Conservation (phyloP, 2,329 filamentous ascomycete species). For the Neopestalotiopsis clavispora region DNA sequence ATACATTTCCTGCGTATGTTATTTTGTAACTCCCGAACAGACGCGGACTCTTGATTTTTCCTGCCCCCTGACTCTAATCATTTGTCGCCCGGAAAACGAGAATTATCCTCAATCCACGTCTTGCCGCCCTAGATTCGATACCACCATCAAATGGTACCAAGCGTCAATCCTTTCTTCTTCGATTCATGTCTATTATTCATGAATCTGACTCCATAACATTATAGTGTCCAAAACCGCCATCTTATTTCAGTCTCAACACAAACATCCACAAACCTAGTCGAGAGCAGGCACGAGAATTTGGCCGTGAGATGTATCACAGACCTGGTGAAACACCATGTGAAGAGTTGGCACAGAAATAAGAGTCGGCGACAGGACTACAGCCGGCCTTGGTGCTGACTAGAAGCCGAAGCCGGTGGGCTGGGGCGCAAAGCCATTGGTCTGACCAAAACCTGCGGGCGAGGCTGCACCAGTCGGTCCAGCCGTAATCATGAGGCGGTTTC, state of each 20-base stretch:
- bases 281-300: neutral
- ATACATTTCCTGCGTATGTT: conserved; percentile 16
- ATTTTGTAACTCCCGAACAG: conserved; percentile 8
- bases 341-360: neutral
- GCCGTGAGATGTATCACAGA: neutral
- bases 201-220: neutral
- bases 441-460: conserved; percentile 73
- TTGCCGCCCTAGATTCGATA: neutral
- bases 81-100: neutral
- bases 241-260: neutral
- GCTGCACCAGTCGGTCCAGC: conserved; percentile 73
- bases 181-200: neutral
- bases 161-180: neutral
- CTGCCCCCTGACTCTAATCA: conserved; percentile 6
- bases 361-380: conserved; percentile 22
- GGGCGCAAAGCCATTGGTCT: conserved; percentile 86
- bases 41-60: conserved; percentile 6
- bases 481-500: conserved; percentile 91
- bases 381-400: conserved; percentile 41
- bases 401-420: conserved; percentile 82
- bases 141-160: neutral
- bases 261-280: neutral
- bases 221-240: neutral
- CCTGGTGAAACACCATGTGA: neutral
- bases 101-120: conserved; percentile 11